These are phyloP conservation scores for Coleophoma crateriformis DNA, from an alignment of 2,329 filamentous ascomycete species.

Conservation along the genomic window DNA sequence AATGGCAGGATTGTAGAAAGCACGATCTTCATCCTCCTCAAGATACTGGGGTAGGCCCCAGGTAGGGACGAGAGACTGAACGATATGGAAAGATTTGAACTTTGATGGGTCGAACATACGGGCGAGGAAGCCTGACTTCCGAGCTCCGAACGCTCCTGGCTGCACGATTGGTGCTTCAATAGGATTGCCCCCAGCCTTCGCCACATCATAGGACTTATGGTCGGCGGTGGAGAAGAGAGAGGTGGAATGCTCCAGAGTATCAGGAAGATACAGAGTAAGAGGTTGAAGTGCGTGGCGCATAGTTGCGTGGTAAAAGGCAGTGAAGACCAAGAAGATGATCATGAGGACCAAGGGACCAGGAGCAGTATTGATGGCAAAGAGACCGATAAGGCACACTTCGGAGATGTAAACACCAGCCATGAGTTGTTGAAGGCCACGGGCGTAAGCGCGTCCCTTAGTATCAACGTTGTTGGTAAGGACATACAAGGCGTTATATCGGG, in stretches of 20 bases:
- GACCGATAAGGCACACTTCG: slow-evolving; percentile 75
- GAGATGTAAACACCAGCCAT: slow-evolving; percentile 79
- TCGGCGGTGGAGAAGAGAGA: slow-evolving; percentile 11
- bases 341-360: slow-evolving; percentile 69
- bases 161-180: slow-evolving; percentile 19
- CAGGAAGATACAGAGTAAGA: slow-evolving; percentile 70
- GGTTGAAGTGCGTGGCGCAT: slow-evolving; percentile 69
- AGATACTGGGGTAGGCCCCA: slow-evolving; percentile 49
- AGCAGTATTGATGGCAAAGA: slow-evolving; percentile 68
- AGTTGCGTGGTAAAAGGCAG: slow-evolving; percentile 66
- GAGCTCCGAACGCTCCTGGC: slow-evolving; percentile 15
- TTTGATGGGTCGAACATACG: slow-evolving; percentile 71
- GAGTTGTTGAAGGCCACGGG: slow-evolving; percentile 78
- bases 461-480: slow-evolving; percentile 78
- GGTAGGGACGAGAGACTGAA: slow-evolving; percentile 63
- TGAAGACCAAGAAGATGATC: slow-evolving; percentile 69
- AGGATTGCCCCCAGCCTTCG: slow-evolving; percentile 15
- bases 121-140: slow-evolving; percentile 48
- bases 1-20: slow-evolving; percentile 69
- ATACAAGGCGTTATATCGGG: slow-evolving; percentile 84
- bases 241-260: slow-evolving; percentile 52
- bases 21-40: slow-evolving; percentile 55
- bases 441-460: slow-evolving; percentile 80
- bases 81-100: slow-evolving; percentile 64
- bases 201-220: slow-evolving; percentile 11